Percentiles rank a stretch among this genome's conserved stretches.
These are phyloP conservation scores for Exophiala xenobiotica DNA, from an alignment of 2,329 filamentous ascomycete species.

Conservation along the genomic window DNA sequence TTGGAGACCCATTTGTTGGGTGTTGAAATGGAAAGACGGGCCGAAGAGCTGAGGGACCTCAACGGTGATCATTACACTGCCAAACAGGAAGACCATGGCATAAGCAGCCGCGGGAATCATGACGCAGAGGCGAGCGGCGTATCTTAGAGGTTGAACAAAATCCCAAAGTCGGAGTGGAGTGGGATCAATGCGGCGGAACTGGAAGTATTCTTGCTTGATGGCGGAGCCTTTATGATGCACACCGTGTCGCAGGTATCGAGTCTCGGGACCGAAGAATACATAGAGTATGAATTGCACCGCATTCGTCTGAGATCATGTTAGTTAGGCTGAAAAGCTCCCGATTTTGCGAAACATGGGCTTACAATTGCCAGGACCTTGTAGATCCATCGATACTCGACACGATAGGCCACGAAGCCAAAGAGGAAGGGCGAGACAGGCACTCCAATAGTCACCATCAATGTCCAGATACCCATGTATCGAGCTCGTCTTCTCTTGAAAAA, in stretches of 20 bases:
- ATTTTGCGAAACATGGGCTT: constrained; percentile 34
- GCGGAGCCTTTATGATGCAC: constrained; percentile 37
- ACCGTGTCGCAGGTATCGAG: constrained; percentile 51
- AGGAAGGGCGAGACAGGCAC: constrained; percentile 40
- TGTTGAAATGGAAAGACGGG: constrained; percentile 56
- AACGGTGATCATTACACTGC: constrained; percentile 54
- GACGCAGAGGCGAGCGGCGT: constrained; percentile 49
- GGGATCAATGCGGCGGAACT: constrained; percentile 52
- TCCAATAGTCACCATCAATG: constrained; percentile 51
- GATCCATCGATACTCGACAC: constrained; percentile 58
- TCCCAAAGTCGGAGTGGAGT: constrained; percentile 50
- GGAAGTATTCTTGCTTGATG: constrained; percentile 49
- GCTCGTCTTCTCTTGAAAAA: constrained; percentile 58
- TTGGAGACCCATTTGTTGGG: constrained; percentile 59
- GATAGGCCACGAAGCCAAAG: constrained; percentile 50
- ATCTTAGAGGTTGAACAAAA: constrained; percentile 53
- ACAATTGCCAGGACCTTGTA: constrained; percentile 59
- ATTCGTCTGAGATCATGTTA: constrained; percentile 46
- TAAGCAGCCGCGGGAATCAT: constrained; percentile 55
- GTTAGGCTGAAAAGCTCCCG: neutral
- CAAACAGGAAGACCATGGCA: constrained; percentile 58
- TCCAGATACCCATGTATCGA: constrained; percentile 60
- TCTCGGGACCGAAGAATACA: constrained; percentile 56
- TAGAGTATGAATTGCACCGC: constrained; percentile 58
- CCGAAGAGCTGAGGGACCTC: constrained; percentile 61